Evolutionary conservation across 75 land plant genomes (phyloP).

Genomic region (Picea sitchensis): DNA sequence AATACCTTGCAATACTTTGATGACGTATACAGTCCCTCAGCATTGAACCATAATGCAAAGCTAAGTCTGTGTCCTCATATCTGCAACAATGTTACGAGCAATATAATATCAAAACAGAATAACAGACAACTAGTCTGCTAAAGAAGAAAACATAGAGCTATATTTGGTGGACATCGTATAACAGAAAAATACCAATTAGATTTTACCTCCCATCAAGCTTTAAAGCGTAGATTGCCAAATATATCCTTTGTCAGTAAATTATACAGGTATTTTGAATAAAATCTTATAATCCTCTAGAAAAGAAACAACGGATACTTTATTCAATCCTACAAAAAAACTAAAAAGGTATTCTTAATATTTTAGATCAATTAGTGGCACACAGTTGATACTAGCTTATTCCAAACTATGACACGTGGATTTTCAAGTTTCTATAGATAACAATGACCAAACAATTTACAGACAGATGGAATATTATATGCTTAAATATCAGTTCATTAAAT

Average conservation of each 20-base stretch:
- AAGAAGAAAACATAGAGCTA: neutral
- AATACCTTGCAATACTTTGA: constrained; percentile 81
- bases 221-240: neutral
- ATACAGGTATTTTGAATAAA: neutral
- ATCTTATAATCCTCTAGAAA: neutral
- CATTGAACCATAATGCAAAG: constrained; percentile 97
- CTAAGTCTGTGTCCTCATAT: constrained; percentile 88
- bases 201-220: neutral
- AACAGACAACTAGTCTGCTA: too few relatives aligned
- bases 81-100: constrained; percentile 19
- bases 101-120: too few relatives aligned
- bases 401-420: neutral
- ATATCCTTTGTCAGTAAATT: neutral
- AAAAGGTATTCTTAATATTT: neutral
- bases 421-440: neutral
- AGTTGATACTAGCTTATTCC: neutral
- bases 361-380: neutral
- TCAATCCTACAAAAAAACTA: neutral
- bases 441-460: neutral
- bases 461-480: neutral
- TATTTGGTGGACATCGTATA: neutral
- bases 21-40: constrained; percentile 95
- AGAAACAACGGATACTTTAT: neutral
- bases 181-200: neutral
- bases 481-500: too few relatives aligned